Evolutionary conservation across 129 eudicot genomes (phyloP), one percentile per base, ranked within the genome.

Genomic region (Heracleum sosnowskyi): DNA sequence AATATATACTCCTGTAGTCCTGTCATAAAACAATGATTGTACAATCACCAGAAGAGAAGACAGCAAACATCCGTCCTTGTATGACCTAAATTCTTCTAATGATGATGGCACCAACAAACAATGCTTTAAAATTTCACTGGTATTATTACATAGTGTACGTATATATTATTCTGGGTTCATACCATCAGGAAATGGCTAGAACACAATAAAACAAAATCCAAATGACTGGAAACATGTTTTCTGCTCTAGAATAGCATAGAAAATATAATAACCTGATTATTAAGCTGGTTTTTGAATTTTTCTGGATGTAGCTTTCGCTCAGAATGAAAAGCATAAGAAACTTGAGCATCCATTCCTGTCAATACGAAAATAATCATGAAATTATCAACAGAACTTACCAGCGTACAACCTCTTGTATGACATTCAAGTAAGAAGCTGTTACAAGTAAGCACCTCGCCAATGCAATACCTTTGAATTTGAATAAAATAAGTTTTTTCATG

Each of bases 291-390:
- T 81, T 85, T 93, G 68, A 93, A 93, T 46, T 91, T 93, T 83
- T 93, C 98, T 31, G 98, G 98, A 66, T 91, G 84, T 57, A 83
- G 75, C 81, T 93, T 93, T 82, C 98, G 83, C 86, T 89, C 98
- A 2, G 91, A 71, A 82, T 90, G 95, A 84, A 90, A 90, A 73
- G 88, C 95, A n/a, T 90, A 86, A 5, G 95, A 90, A 45, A 90
- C 91, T 86, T 90, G 91, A 69, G 95, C 95, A 80, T 90, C 95
- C 95, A 90, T 90, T 82, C 95, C 95, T 90, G 81, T 72, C 33
- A 15, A 63, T 36, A 51, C 22, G 0, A 72, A 70, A 60, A 24
- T 39, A 16, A 26, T 60, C 2, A 63, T 39, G 9, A 63, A 24
- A 35, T 9, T 11, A 33, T 11, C 40, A 75, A 47, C 18, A 74